Conservation (phyloP, 1,139 yeast species). For the Sugiyamaella novakii region DNA sequence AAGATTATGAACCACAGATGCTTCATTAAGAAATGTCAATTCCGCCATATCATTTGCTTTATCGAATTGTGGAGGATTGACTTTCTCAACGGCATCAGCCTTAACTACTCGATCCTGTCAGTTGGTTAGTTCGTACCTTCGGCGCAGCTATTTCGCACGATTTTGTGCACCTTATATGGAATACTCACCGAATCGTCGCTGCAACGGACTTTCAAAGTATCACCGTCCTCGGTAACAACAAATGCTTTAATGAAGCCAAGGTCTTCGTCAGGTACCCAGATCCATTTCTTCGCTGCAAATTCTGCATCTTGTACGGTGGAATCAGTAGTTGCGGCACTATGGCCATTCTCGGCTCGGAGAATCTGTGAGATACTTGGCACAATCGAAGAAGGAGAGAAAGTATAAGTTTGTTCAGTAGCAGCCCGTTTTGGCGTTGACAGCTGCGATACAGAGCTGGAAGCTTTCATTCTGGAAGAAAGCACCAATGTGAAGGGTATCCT, state of each 20-base stretch:
- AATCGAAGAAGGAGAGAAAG: slow-evolving; percentile 20
- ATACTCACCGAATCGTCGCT: slow-evolving; percentile 50
- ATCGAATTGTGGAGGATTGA: slow-evolving; percentile 89
- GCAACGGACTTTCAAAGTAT: slow-evolving; percentile 55
- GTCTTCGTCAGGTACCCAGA: slow-evolving; percentile 79
- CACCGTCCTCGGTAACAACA: slow-evolving; percentile 53
- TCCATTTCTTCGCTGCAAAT: slow-evolving; percentile 61
- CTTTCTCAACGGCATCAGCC: slow-evolving; percentile 56
- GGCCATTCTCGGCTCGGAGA: slow-evolving; percentile 12
- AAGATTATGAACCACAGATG: slow-evolving; percentile 85
- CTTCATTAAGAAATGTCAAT: slow-evolving; percentile 89
- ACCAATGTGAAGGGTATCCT: too few relatives aligned
- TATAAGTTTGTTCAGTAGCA: slow-evolving; percentile 6
- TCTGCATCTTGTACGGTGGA: slow-evolving; percentile 47
- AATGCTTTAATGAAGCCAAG: slow-evolving; percentile 71
- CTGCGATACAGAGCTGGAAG: slow-evolving; percentile 3
- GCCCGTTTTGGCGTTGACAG: slow-evolving; percentile 14
- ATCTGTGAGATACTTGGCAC: slow-evolving; percentile 23
- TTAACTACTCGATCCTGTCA: slow-evolving; percentile 48
- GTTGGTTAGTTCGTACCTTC: too few relatives aligned
- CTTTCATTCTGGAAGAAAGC: slow-evolving; percentile 3
- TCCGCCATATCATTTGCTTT: slow-evolving; percentile 95
- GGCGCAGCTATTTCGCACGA: too few relatives aligned
- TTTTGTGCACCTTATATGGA: too few relatives aligned
- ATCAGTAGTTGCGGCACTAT: slow-evolving; percentile 9